Evolutionary conservation across 345 rosid genomes (phyloP), one percentile per base, ranked within the genome.

Genomic region (Sonneratia alba): DNA sequence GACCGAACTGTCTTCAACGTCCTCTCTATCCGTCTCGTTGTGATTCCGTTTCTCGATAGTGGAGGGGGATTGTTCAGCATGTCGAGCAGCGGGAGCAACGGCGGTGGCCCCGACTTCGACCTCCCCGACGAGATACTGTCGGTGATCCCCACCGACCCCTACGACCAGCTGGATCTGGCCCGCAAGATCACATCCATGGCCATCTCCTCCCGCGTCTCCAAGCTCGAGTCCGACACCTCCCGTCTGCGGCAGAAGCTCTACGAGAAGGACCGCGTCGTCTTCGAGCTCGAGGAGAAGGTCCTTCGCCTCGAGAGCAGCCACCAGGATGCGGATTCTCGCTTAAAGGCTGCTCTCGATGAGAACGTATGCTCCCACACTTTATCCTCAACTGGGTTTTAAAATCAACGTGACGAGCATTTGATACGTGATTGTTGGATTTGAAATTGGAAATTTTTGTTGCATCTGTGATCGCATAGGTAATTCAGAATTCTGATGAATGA

Each of bases 181-280:
- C 89, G 97, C 71, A 91, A 90, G 88, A 94, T 91, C 77, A 94
- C 97, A 12, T 90, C 99, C 72, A 84, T 91, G 91, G 99, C 99
- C 5, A 90, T 94, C 59, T 91, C 97, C 61, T 89, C 97, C 12
- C 88, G 99, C 69, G 96, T 94, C 66, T 88, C 97, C 53, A 85
- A 75, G 62, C 87, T 94, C 72, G 97, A 91, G 82, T 80, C 87
- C 36, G 96, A 91, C 71, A 78, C 74, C 40, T 84, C 82, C 37
- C 81, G 72, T 68, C 77, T 88, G 83, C 79, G 76, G 63, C 85
- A 87, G 68, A 83, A 73, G 74, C 74, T 86, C 67, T 32, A 73
- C 40, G 93, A 95, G 55, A 91, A 95, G 81, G 97, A 95, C 79
- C 80, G 81, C 5, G 49, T 83, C 71, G 79, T 89, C 47, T 72